Conservation (phyloP, 345 rosid species). For the Hibiscus syriacus region DNA sequence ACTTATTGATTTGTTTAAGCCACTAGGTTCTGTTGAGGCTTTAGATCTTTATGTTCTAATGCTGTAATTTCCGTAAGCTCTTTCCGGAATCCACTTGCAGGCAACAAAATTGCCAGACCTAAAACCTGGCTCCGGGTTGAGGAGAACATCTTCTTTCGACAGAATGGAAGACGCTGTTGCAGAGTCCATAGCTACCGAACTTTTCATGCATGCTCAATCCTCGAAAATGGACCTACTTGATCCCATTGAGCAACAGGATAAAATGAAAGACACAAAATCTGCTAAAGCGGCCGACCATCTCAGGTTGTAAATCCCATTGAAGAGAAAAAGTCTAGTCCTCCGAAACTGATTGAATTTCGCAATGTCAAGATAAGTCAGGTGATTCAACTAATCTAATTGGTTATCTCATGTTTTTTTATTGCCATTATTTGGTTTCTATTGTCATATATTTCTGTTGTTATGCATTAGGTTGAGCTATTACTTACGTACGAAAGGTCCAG, state of each 20-base stretch:
- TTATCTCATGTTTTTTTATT: not conserved
- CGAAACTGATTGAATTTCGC: slow-evolving; percentile 82
- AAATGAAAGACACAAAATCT: slow-evolving; percentile 57
- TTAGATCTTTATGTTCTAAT: not conserved
- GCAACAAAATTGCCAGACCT: slow-evolving; percentile 35
- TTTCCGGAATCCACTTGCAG: slow-evolving; percentile 23
- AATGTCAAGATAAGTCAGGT: slow-evolving; percentile 95
- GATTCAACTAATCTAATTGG: slow-evolving; percentile 7
- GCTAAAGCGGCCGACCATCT: slow-evolving; percentile 70
- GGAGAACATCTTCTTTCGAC: slow-evolving; percentile 91
- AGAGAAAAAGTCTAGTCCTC: slow-evolving; percentile 83
- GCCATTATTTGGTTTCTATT: slow-evolving; percentile 2
- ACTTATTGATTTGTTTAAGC: not conserved
- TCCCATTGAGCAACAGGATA: too few relatives aligned
- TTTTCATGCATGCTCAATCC: slow-evolving; percentile 39
- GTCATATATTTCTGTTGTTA: not conserved
- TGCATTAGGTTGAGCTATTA: slow-evolving; percentile 69
- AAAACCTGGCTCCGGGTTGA: too few relatives aligned
- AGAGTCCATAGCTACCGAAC: slow-evolving; percentile 79
- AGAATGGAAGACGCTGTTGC: slow-evolving; percentile 89
- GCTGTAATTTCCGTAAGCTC: too few relatives aligned
- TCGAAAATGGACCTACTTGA: slow-evolving; percentile 29
- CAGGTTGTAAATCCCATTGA: too few relatives aligned
- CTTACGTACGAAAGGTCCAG: slow-evolving; percentile 71
- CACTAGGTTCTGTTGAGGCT: not conserved